Percentiles rank a stretch among this genome's conserved stretches.
These are phyloP conservation scores for Clausena lansium DNA, from an alignment of 345 rosid genomes.

Conservation along the genomic window DNA sequence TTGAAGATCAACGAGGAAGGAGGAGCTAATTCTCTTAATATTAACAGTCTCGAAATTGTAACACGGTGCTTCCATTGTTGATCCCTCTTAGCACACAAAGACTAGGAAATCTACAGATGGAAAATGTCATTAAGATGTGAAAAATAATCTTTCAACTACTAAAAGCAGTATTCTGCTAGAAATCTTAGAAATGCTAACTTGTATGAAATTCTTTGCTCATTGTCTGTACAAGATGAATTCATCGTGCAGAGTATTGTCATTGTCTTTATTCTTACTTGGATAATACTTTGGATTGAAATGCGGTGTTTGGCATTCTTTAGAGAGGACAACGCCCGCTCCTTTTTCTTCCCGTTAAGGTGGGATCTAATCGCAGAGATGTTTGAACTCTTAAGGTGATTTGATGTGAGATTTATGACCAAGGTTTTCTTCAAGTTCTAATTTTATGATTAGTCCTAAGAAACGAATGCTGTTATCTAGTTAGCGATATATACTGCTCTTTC, in stretches of 20 bases:
- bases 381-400: neutral
- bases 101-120: neutral
- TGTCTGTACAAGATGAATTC: slow-evolving; percentile 3
- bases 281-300: neutral
- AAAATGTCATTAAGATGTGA: neutral
- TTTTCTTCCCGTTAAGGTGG: neutral
- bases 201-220: slow-evolving; percentile 2
- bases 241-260: neutral
- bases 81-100: neutral
- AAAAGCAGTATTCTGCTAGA: neutral
- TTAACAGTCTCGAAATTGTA: slow-evolving; percentile 45
- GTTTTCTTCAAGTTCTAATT: neutral
- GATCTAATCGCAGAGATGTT: neutral
- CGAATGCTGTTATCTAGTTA: neutral
- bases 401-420: neutral
- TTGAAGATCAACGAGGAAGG: slow-evolving; percentile 66
- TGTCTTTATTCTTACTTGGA: neutral
- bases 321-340: neutral
- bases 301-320: slow-evolving; percentile 8
- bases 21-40: slow-evolving; percentile 62
- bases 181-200: neutral
- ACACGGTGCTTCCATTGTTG: slow-evolving; percentile 23
- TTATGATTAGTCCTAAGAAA: neutral
- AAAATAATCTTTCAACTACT: neutral
- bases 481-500: neutral